These are phyloP conservation scores for Pythium angustatum DNA, from an alignment of 352 stramenopile genomes.

Conservation along the genomic window DNA sequence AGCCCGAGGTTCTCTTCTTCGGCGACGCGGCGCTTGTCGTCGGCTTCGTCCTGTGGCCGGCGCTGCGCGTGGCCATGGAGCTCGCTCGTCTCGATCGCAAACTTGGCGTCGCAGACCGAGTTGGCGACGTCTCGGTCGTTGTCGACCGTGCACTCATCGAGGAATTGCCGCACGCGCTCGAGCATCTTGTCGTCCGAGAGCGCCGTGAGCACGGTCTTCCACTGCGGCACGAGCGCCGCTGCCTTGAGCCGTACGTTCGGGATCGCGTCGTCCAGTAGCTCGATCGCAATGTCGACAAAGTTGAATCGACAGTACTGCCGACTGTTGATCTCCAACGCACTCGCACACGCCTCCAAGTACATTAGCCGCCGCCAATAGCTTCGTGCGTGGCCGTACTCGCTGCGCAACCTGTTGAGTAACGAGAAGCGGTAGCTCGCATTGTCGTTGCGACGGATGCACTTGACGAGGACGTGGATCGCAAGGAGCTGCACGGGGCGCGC, in stretches of 20 bases:
- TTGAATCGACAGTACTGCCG: constrained; percentile 73
- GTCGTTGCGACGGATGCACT: constrained; percentile 70
- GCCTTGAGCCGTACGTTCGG: constrained; percentile 81
- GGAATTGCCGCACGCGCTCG: constrained; percentile 64
- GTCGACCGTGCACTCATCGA: constrained; percentile 63
- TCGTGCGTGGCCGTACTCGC: constrained; percentile 68
- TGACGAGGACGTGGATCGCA: constrained; percentile 63
- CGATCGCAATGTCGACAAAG: constrained; percentile 74
- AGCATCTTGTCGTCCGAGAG: constrained; percentile 72
- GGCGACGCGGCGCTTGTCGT: constrained; percentile 59
- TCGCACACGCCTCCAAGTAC: constrained; percentile 70
- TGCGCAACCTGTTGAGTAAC: constrained; percentile 63
- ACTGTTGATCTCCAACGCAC: constrained; percentile 66
- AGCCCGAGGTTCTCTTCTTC: constrained; percentile 66
- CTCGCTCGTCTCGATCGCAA: constrained; percentile 45
- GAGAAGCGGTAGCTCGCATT: constrained; percentile 68
- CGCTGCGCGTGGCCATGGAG: constrained; percentile 33
- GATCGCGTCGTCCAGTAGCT: constrained; percentile 71
- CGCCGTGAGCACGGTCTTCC: constrained; percentile 57
- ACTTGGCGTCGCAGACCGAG: constrained; percentile 44
- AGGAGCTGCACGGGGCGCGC: constrained; percentile 71
- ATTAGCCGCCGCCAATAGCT: constrained; percentile 79
- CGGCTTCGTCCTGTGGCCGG: constrained; percentile 51
- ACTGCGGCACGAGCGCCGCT: constrained; percentile 57
- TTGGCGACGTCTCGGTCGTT: constrained; percentile 69